Evolutionary conservation across 169 alveolate genomes (phyloP), one percentile per base, ranked within the genome.

Genomic region (Besnoitia besnoiti): DNA sequence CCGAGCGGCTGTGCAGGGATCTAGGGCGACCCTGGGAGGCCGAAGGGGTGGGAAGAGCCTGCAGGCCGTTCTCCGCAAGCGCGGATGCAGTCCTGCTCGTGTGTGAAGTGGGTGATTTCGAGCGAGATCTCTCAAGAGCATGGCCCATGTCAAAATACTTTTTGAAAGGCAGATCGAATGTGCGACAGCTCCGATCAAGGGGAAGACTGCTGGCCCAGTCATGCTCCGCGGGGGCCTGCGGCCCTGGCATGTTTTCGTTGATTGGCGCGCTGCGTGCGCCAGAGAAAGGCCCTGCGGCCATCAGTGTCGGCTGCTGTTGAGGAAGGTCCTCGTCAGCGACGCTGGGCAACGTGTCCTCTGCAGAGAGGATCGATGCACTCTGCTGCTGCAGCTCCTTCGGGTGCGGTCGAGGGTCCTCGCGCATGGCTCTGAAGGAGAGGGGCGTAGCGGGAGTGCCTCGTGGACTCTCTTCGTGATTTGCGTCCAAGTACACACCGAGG

Each of bases 261-360:
- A n/a, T n/a, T n/a, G n/a, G n/a, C n/a, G n/a, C n/a, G n/a, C n/a
- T n/a, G n/a, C n/a, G n/a, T n/a, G n/a, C n/a, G n/a, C n/a, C n/a
- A n/a, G n/a, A n/a, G n/a, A n/a, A n/a, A n/a, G n/a, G n/a, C n/a
- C n/a, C n/a, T n/a, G n/a, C n/a, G n/a, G n/a, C n/a, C n/a, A n/a
- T n/a, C n/a, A n/a, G n/a, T n/a, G n/a, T n/a, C n/a, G n/a, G n/a
- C n/a, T n/a, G n/a, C n/a, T n/a, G n/a, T n/a, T n/a, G 84, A 30
- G 84, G 84, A 37, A 73, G 84, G 24, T 73, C 84, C 33, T 73
- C 84, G 24, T 73, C 84, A 33, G 84, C 84, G 24, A 73, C 46
- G 84, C 84, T 73, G 12, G 84, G 84, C 14, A 33, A 30, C 33
- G 84, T 10, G 7, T 73, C 84, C 24, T 73, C 84, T 21, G 84